Evolutionary conservation across 164 flowering plant genomes (phyloP).

Genomic region (Echeveria elegans): DNA sequence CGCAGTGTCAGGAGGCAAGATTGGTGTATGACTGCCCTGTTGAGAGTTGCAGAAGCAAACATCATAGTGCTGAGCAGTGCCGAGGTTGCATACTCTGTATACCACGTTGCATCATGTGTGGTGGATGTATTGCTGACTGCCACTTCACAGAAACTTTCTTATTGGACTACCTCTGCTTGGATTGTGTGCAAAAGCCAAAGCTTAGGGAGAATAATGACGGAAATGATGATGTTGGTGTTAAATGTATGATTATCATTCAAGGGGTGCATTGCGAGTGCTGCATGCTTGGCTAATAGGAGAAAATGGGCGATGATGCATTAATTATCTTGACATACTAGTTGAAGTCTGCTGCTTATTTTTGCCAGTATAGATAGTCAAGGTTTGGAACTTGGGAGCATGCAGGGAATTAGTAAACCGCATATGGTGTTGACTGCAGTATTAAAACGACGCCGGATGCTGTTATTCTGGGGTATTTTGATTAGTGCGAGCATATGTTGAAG

Average conservation of each 20-base stretch:
- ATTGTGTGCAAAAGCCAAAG: conserved; percentile 12
- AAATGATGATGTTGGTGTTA: neutral
- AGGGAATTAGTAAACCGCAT: neutral
- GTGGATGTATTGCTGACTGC: conserved; percentile 18
- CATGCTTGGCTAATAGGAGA: neutral
- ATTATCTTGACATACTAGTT: neutral
- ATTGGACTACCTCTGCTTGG: conserved; percentile 17
- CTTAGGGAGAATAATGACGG: neutral
- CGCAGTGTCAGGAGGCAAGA: conserved; percentile 17
- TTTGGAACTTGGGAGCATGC: too few species aligned
- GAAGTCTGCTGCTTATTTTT: neutral
- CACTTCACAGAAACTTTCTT: conserved; percentile 24
- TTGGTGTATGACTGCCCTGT: conserved; percentile 30
- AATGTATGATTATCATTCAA: conserved; percentile 4
- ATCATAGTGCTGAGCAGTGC: conserved; percentile 15
- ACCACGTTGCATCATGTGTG: conserved; percentile 21
- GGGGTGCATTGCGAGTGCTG: neutral
- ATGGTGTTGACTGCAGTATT: neutral
- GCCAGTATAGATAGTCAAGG: neutral
- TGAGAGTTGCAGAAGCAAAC: conserved; percentile 21
- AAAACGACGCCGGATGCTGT: neutral
- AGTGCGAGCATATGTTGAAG: neutral
- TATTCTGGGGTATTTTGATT: neutral
- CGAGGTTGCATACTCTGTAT: conserved; percentile 26
- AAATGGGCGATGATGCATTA: neutral